Conservation (phyloP, 2,329 filamentous ascomycete species). For the Scolecobasidium constrictum region DNA sequence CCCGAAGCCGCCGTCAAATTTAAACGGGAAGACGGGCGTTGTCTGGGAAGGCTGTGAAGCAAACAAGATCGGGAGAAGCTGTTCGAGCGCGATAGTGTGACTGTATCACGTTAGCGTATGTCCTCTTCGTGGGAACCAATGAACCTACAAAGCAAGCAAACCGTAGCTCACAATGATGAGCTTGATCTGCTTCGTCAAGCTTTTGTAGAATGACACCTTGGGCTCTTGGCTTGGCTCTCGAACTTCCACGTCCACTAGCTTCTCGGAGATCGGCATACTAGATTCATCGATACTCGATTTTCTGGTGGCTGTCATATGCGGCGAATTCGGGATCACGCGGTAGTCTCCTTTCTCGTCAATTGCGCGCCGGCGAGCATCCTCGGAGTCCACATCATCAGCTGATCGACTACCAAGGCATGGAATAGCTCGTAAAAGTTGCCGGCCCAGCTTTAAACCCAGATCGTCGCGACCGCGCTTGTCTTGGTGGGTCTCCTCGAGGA, state of each 20-base stretch:
- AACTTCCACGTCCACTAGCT: slow-evolving; percentile 36
- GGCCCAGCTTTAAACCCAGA: slow-evolving; percentile 62
- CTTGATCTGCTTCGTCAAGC: slow-evolving; percentile 76
- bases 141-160: slow-evolving; percentile 82
- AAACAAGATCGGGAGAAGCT: slow-evolving; percentile 84
- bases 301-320: background rate
- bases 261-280: slow-evolving; percentile 25
- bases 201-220: slow-evolving; percentile 33
- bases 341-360: slow-evolving; percentile 53
- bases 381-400: slow-evolving; percentile 14
- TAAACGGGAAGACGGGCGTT: slow-evolving; percentile 61
- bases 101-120: slow-evolving; percentile 33
- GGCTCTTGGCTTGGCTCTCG: too few relatives aligned
- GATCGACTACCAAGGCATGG: slow-evolving; percentile 17
- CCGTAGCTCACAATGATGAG: slow-evolving; percentile 84
- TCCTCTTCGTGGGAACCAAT: slow-evolving; percentile 3
- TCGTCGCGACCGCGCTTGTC: slow-evolving; percentile 70
- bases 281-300: background rate
- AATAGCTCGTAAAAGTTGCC: background rate
- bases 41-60: slow-evolving; percentile 51
- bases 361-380: slow-evolving; percentile 24
- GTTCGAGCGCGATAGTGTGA: slow-evolving; percentile 94
- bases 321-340: background rate
- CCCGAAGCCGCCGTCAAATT: slow-evolving; percentile 78
- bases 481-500: slow-evolving; percentile 88